These are phyloP conservation scores for Begonia masoniana DNA, from an alignment of 306 rosid genomes.

Conservation along the genomic window DNA sequence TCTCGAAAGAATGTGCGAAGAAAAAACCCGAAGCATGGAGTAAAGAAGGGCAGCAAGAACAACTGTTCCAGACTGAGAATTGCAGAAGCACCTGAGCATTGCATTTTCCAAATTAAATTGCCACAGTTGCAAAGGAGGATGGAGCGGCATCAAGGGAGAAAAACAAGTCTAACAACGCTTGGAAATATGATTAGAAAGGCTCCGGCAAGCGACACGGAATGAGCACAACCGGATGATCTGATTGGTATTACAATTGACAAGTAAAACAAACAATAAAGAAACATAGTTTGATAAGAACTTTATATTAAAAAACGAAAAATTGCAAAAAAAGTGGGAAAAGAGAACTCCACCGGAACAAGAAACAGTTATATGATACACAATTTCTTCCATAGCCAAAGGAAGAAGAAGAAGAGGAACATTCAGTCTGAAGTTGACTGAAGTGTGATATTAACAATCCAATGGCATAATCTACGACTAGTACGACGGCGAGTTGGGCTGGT, in stretches of 20 bases:
- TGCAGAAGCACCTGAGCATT: slow-evolving; percentile 60
- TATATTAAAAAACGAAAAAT: no score
- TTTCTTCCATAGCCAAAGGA: not conserved
- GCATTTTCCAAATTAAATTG: slow-evolving; percentile 66
- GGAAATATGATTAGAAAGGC: slow-evolving; percentile 77
- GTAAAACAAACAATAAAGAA: no score
- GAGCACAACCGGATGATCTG: slow-evolving; percentile 45
- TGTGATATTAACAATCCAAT: slow-evolving; percentile 54
- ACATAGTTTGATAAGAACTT: no score
- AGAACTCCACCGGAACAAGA: no score
- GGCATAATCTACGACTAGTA: slow-evolving; percentile 76
- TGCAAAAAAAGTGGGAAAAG: no score
- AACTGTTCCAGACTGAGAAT: slow-evolving; percentile 59
- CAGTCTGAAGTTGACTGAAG: slow-evolving; percentile 26
- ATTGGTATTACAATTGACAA: no score
- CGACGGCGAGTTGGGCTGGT: slow-evolving; percentile 79
- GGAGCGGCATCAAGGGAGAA: slow-evolving; percentile 78
- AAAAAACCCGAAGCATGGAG: slow-evolving; percentile 71
- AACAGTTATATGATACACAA: no score
- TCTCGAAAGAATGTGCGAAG: slow-evolving; percentile 55
- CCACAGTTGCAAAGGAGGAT: slow-evolving; percentile 62
- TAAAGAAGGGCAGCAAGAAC: slow-evolving; percentile 39
- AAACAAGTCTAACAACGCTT: slow-evolving; percentile 43
- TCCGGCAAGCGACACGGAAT: slow-evolving; percentile 67
- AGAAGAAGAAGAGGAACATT: slow-evolving; percentile 1